These are phyloP conservation scores for Rhodomyrtus tomentosa DNA, from an alignment of 345 rosid genomes.

Conservation along the genomic window DNA sequence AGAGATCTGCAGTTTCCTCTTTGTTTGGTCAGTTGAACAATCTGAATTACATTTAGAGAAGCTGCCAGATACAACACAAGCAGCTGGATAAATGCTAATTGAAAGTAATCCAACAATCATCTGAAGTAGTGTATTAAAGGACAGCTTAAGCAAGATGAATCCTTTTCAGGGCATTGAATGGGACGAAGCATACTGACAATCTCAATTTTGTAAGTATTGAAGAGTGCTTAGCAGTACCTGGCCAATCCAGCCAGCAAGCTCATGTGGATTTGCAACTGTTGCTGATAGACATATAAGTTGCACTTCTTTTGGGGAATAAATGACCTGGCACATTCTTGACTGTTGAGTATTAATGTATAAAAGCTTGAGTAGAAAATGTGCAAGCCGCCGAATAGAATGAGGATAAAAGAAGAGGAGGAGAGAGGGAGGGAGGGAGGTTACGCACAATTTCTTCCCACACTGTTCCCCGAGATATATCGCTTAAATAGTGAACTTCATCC, in stretches of 20 bases:
- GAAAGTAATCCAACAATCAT: neutral
- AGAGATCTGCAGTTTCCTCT: neutral
- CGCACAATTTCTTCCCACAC: conserved; percentile 97
- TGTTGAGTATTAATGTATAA: neutral
- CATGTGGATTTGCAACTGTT: conserved; percentile 93
- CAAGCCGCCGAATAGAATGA: neutral
- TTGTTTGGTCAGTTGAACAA: neutral
- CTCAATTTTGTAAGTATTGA: neutral
- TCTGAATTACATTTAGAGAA: neutral
- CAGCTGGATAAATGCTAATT: neutral
- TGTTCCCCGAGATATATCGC: conserved; percentile 90
- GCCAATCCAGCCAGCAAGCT: conserved; percentile 90
- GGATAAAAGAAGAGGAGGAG: neutral
- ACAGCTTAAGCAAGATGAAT: neutral
- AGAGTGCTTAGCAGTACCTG: conserved; percentile 36
- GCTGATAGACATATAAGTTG: conserved; percentile 90
- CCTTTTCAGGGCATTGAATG: neutral
- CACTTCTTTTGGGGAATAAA: conserved; percentile 87
- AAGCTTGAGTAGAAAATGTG: neutral
- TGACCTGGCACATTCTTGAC: conserved; percentile 37
- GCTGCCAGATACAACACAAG: neutral
- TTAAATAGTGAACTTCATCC: conserved; percentile 97
- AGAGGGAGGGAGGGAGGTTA: neutral
- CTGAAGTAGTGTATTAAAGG: neutral
- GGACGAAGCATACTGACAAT: neutral